Evolutionary conservation across 2,329 filamentous ascomycete species (phyloP).

Genomic region (Arthrobotrys megalospora): DNA sequence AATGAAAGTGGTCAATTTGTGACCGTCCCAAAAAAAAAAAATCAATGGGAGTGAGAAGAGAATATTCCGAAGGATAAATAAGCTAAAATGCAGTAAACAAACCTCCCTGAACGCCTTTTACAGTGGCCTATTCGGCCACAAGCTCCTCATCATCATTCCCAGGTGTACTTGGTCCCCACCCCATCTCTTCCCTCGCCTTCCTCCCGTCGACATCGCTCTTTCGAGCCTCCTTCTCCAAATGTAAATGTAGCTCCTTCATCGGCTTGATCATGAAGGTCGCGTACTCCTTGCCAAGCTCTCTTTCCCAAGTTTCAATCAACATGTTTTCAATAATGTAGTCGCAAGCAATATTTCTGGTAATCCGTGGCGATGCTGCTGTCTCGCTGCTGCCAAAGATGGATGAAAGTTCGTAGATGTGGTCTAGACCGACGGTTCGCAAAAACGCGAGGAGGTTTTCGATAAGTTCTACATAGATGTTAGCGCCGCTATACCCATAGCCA

Average conservation of each 20-base stretch:
- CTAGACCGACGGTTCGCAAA: constrained; percentile 50
- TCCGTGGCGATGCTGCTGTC: constrained; percentile 41
- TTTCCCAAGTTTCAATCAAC: constrained; percentile 58
- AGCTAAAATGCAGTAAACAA: constrained; percentile 6
- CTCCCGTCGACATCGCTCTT: constrained; percentile 53
- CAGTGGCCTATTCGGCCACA: constrained; percentile 30
- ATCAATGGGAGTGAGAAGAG: constrained; percentile 17
- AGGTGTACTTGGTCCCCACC: constrained; percentile 52
- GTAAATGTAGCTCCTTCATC: constrained; percentile 53
- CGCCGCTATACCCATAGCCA: background rate
- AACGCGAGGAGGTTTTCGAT: constrained; percentile 57
- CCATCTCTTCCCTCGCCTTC: constrained; percentile 47
- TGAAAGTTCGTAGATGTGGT: constrained; percentile 57
- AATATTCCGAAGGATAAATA: constrained; percentile 3
- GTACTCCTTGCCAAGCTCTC: constrained; percentile 52
- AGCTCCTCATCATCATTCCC: constrained; percentile 59
- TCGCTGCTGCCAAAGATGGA: constrained; percentile 59
- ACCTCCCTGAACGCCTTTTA: constrained; percentile 5
- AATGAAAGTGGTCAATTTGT: background rate
- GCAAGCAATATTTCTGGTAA: constrained; percentile 58
- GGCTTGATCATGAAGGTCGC: constrained; percentile 59
- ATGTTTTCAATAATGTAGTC: constrained; percentile 59
- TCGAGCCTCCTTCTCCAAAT: constrained; percentile 51
- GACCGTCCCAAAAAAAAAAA: background rate
- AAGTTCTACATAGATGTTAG: constrained; percentile 36